phyloP scores from a whole-genome alignment of 1,139 yeast species.

The Geotrichum europaeum region DNA sequence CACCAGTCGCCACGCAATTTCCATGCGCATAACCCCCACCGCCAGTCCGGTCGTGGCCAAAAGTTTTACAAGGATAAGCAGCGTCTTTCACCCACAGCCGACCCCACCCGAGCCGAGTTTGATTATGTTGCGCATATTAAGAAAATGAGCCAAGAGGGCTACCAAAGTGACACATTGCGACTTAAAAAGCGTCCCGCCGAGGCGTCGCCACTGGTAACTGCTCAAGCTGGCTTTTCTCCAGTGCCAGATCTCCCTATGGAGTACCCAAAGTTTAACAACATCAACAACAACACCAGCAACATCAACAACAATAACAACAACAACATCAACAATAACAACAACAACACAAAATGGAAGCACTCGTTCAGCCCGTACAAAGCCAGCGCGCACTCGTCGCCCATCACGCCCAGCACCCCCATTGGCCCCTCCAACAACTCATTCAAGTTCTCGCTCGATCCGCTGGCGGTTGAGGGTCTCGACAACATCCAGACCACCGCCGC shows the following conservation, averaged over 20 bases:
- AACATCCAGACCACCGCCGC: not conserved
- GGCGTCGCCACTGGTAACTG: not conserved
- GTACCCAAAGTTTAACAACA: not conserved
- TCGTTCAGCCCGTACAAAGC: slow-evolving; percentile 15
- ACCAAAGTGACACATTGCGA: slow-evolving; percentile 7
- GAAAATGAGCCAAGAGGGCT: slow-evolving; percentile 46
- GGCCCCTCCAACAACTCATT: slow-evolving; percentile 23
- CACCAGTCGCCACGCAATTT: not conserved
- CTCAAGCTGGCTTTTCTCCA: slow-evolving; percentile 3
- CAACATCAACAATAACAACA: slow-evolving; percentile 2
- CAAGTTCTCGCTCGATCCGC: slow-evolving; percentile 32
- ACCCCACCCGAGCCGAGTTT: slow-evolving; percentile 31
- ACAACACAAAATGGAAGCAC: not conserved
- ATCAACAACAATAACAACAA: slow-evolving; percentile 11
- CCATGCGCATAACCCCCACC: not conserved
- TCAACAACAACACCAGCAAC: slow-evolving; percentile 13
- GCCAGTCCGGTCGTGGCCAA: not conserved
- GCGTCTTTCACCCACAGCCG: slow-evolving; percentile 9
- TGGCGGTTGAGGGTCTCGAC: slow-evolving; percentile 34
- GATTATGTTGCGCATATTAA: slow-evolving; percentile 65
- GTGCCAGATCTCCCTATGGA: slow-evolving; percentile 4
- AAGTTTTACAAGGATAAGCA: not conserved
- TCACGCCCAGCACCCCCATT: slow-evolving; percentile 11
- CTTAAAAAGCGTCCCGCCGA: slow-evolving; percentile 13
- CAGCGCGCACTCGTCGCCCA: slow-evolving; percentile 14